These are phyloP conservation scores for Dispira parvispora DNA, from an alignment of 192 early-diverging fungal species.

Conservation along the genomic window DNA sequence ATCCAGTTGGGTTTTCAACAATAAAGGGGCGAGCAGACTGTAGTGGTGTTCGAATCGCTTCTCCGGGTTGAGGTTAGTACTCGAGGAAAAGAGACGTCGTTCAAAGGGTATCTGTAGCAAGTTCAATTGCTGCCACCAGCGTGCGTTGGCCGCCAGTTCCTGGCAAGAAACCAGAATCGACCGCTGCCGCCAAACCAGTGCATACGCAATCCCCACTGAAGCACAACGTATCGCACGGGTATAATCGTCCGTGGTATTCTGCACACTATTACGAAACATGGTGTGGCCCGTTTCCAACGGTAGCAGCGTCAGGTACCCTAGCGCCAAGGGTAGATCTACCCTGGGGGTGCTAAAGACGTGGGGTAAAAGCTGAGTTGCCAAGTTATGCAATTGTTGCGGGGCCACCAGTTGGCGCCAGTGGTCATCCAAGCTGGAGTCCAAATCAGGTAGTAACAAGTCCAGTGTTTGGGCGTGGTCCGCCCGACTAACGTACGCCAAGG, in stretches of 20 bases:
- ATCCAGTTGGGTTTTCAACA: constrained; percentile 41
- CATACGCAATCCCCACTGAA: constrained; percentile 35
- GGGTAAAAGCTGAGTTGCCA: neutral
- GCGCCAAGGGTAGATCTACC: constrained; percentile 4
- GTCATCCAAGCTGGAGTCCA: neutral
- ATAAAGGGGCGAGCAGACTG: constrained; percentile 33
- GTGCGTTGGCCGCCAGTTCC: constrained; percentile 35
- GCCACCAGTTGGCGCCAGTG: neutral
- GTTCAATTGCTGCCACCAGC: constrained; percentile 48
- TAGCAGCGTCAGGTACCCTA: neutral
- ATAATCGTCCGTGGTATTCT: constrained; percentile 6
- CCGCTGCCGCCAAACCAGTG: constrained; percentile 46
- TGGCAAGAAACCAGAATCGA: constrained; percentile 38
- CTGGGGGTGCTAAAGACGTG: neutral
- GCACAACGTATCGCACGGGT: constrained; percentile 20
- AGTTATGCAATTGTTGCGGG: neutral
- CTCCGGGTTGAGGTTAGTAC: constrained; percentile 12
- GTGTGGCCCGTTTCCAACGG: constrained; percentile 7
- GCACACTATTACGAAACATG: neutral
- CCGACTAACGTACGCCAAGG: neutral
- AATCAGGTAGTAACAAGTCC: neutral
- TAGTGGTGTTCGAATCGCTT: constrained; percentile 30
- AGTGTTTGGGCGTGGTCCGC: neutral
- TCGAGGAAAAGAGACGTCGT: constrained; percentile 23
- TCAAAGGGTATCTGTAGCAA: constrained; percentile 45